Evolutionary conservation across 306 rosid species (phyloP).

Genomic region (Lablab purpureus): DNA sequence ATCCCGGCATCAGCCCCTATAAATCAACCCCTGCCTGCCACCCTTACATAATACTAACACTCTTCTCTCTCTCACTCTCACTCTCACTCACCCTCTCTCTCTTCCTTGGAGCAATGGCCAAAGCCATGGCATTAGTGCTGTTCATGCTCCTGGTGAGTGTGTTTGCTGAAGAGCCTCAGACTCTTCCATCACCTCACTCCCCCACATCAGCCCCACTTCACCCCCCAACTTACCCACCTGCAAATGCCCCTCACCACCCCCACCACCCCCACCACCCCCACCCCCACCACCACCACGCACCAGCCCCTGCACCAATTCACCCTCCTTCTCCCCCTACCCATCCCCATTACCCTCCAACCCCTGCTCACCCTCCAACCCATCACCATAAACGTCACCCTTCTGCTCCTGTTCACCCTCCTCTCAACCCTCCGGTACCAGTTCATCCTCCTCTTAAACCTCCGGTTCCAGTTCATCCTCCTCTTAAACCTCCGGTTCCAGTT

Average conservation of each 20-base stretch:
- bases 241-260: conserved; percentile 52
- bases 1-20: conserved; percentile 51
- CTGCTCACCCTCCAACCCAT: not conserved
- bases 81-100: not conserved
- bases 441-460: conserved; percentile 26
- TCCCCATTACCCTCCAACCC: conserved; percentile 40
- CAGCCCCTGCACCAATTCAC: conserved; percentile 33
- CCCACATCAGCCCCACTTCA: conserved; percentile 16
- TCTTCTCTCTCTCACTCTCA: not conserved
- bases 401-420: conserved; percentile 35
- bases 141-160: conserved; percentile 37
- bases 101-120: conserved; percentile 2
- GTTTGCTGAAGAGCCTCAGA: conserved; percentile 9
- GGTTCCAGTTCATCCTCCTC: not conserved
- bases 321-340: not conserved
- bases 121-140: conserved; percentile 4
- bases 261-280: conserved; percentile 49
- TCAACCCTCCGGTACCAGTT: conserved; percentile 37
- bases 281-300: conserved; percentile 50
- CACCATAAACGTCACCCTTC: not conserved
- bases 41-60: not conserved
- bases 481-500: conserved; percentile 19
- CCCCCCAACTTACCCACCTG: conserved; percentile 32
- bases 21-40: conserved; percentile 28
- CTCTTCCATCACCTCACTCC: conserved; percentile 46